Conservation (phyloP, 2,329 filamentous ascomycete species). For the Sporothrix pallida region DNA sequence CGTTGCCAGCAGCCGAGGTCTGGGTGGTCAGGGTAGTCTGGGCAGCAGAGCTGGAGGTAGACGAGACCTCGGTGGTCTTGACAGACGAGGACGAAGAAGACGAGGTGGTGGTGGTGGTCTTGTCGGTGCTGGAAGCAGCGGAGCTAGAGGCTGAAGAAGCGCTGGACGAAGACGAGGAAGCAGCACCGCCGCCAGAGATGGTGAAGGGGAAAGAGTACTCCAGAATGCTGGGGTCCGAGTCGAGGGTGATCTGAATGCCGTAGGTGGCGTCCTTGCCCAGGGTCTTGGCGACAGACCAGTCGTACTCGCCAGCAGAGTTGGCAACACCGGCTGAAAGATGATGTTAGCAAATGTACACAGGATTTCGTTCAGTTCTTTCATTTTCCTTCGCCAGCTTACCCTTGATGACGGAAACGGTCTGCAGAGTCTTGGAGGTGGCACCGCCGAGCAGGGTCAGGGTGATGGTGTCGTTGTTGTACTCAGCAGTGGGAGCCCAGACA, state of each 20-base stretch:
- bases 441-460: slow-evolving; percentile 63
- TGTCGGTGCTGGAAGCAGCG: slow-evolving; percentile 33
- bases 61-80: slow-evolving; percentile 32
- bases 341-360: slow-evolving; percentile 37
- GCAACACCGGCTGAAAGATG: slow-evolving; percentile 52
- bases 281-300: slow-evolving; percentile 56
- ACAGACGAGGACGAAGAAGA: slow-evolving; percentile 30
- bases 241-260: slow-evolving; percentile 61
- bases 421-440: slow-evolving; percentile 50
- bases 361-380: slow-evolving; percentile 42
- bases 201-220: slow-evolving; percentile 69
- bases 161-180: slow-evolving; percentile 25
- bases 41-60: slow-evolving; percentile 10
- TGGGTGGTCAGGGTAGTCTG: slow-evolving; percentile 38
- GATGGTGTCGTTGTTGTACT: slow-evolving; percentile 53
- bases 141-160: slow-evolving; percentile 34
- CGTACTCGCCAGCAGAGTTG: slow-evolving; percentile 53
- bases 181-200: slow-evolving; percentile 48
- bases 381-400: slow-evolving; percentile 45
- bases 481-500: slow-evolving; percentile 54
- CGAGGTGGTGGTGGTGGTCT: neutral
- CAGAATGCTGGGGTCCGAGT: slow-evolving; percentile 56
- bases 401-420: slow-evolving; percentile 51
- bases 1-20: slow-evolving; percentile 39
- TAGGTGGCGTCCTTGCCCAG: slow-evolving; percentile 58